phyloP scores from a whole-genome alignment of 768 basidiomycete genomes.

The Podaxis sp. region DNA sequence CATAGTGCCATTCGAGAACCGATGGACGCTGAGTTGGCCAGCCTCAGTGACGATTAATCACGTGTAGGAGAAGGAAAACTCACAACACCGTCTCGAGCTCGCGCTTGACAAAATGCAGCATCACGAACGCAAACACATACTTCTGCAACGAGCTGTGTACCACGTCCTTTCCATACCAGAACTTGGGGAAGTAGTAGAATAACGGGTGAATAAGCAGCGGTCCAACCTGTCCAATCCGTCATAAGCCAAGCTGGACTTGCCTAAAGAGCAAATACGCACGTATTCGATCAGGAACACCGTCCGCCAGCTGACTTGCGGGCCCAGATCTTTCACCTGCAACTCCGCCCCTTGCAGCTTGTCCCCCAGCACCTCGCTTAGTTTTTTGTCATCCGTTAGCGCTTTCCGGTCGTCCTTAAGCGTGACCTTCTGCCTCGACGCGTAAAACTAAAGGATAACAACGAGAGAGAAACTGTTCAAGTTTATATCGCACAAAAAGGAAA shows the following conservation, averaged over 20 bases:
- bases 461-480: not conserved
- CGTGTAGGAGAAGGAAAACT: conserved; percentile 23
- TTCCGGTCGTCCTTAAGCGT: conserved; percentile 60
- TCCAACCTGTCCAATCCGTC: conserved; percentile 54
- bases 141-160: conserved; percentile 77
- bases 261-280: conserved; percentile 45
- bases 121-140: conserved; percentile 72
- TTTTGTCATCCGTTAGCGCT: conserved; percentile 59
- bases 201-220: conserved; percentile 89
- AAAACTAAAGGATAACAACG: conserved; percentile 48
- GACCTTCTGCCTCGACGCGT: conserved; percentile 70
- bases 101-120: conserved; percentile 89
- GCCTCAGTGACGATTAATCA: conserved; percentile 4
- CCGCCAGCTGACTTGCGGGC: conserved; percentile 85
- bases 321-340: conserved; percentile 84
- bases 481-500: not conserved
- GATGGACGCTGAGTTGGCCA: conserved; percentile 66
- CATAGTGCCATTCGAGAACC: conserved; percentile 95
- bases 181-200: conserved; percentile 66
- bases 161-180: conserved; percentile 70
- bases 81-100: conserved; percentile 91
- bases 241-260: not conserved
- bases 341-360: conserved; percentile 60
- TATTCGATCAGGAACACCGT: conserved; percentile 95
- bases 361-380: conserved; percentile 47